phyloP scores from a whole-genome alignment of 75 land plant genomes.

The Pseudotsuga menziesii region DNA sequence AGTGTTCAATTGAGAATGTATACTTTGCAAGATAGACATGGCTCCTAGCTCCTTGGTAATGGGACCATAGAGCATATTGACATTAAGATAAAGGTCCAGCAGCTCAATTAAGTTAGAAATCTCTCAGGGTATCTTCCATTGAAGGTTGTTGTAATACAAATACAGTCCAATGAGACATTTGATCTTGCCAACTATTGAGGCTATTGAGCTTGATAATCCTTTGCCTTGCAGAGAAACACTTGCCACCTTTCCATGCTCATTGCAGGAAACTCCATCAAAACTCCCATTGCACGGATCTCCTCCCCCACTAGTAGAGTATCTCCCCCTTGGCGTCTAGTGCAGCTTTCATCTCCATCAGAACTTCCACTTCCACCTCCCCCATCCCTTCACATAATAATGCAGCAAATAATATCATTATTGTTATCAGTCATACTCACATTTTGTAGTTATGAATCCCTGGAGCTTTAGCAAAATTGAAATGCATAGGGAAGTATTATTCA shows the following conservation, averaged over 20 bases:
- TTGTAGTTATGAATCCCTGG: too few species aligned
- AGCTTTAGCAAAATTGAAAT: too few species aligned
- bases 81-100: conserved; percentile 74
- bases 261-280: conserved; percentile 78
- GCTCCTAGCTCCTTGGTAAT: conserved; percentile 75
- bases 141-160: conserved; percentile 74
- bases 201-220: conserved; percentile 57
- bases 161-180: conserved; percentile 59
- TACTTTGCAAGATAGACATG: conserved; percentile 80
- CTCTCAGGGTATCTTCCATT: conserved; percentile 69
- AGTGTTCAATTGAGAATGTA: too few species aligned
- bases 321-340: conserved; percentile 59
- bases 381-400: conserved; percentile 13
- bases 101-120: conserved; percentile 48
- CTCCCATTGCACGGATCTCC: conserved; percentile 59
- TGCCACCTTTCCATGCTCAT: conserved; percentile 57
- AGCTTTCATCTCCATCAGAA: conserved; percentile 65
- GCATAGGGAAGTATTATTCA: too few species aligned
- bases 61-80: conserved; percentile 66
- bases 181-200: conserved; percentile 55
- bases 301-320: conserved; percentile 59
- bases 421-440: too few species aligned
- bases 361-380: conserved; percentile 54
- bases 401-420: too few species aligned
- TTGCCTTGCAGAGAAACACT: conserved; percentile 77